Base-by-base conservation (phyloP, 106 monocot species). In the Dioscorea dumetorum region DNA sequence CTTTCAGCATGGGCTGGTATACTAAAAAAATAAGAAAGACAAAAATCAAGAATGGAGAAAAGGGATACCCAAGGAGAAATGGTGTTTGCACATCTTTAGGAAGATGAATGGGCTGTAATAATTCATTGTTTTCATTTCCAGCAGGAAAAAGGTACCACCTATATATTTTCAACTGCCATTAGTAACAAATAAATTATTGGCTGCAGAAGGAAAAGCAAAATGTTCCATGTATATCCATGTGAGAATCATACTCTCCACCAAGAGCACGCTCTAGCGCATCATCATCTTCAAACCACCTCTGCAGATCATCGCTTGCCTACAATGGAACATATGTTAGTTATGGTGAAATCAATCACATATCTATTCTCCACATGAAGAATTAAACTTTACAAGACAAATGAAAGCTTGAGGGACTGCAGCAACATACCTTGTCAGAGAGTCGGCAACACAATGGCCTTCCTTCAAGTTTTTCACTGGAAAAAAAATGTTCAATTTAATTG, bases 251-350 rank as follows among this genome's bases (percentile, higher is more conserved):
- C 99, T 99, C 99, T 87, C 92, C 99, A 78, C 69, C 72, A 58
- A 99, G 81, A 79, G 99, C 99, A 50, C 80, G 87, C 65, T 99
- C 99, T 70, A 99, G 9, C 24, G 86, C 92, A 79, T 93, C 99
- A 61, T 99, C 92, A 79, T 99, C 97, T 83, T 99, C 84, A 81
- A 99, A 99, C 97, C 97, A 99, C 72, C 53, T 82, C 57, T 61
- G 51, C 56, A 99, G 62, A 70, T 93, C 85, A 75, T 81, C 88
- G 63, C 66, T 85, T 83, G 99, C 99, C 99, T 99, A 80, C 74
- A 88, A 65, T 41, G 41, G 41, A 41, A 41, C 6, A 10, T 10
- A 41, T 28, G 28, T 41, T 41, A 41, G 41, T 28, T 61, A 59
- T 41, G n/a, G n/a, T n/a, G n/a, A n/a, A n/a, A n/a, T n/a, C n/a